Base-by-base conservation (phyloP, 495 filamentous ascomycete species). In the Penicilliopsis zonata region DNA sequence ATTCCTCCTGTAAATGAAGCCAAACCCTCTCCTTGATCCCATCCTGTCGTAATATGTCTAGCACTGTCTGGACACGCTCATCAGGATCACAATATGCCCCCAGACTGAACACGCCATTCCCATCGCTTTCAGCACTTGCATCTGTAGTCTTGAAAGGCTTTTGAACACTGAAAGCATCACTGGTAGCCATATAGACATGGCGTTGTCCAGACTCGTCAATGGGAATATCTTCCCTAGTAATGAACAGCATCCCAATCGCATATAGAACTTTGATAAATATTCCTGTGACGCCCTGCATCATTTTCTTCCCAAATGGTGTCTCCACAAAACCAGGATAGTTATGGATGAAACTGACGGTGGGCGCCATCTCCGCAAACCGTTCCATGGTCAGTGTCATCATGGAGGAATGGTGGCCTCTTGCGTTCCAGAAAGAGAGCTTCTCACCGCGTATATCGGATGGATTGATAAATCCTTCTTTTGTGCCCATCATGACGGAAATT, bases 301-400 rank as follows among this genome's bases (percentile, higher is more conserved):
- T 39, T n/a, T n/a, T n/a, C 3, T 52, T 35, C 20, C 41, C 31
- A 3, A 65, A 18, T 12, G 46, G 50, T 5, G 63, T 65, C 33
- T 62, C 52, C 13, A 79, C 72, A 0, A 55, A 5, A 2, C 75
- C 75, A 0, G 76, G 76, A 36, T 54, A 73, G 18, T 57, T 47
- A 38, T 79, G 72, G 1, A 78, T 45, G 45, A 80, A 79, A 17
- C 50, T 50, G 9, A 79, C 59, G 13, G 63, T 47, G 1, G 74
- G 73, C 3, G 68, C 56, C 35, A 45, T 26, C 28, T 48, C 28
- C 1, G 74, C 66, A 0, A 75, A 16, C 1, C 45, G 43, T 25
- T 74, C 71, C 6, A 78, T 38, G 0, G 53, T 53, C 0, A 80
- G 43, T 1, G 69, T 72, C 31, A 61, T 61, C 35, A 78, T 53